Evolutionary conservation across 75 land plant genomes (phyloP).

Genomic region (Ceratopteris richardii): DNA sequence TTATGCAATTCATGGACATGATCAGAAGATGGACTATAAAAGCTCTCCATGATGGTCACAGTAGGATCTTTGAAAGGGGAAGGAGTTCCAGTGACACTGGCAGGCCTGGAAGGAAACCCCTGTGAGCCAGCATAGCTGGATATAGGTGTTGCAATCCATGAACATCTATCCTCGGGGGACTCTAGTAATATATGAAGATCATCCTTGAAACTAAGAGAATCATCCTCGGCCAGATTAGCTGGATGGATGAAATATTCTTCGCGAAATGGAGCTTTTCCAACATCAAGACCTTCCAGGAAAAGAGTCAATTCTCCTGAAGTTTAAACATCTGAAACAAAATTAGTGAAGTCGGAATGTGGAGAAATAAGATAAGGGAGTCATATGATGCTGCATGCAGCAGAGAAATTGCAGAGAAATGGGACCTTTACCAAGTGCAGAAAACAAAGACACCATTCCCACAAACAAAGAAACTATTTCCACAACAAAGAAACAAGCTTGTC

Average conservation of each 20-base stretch:
- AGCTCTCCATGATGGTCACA: constrained; percentile 29
- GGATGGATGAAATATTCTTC: constrained; percentile 20
- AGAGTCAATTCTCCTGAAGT: constrained; percentile 16
- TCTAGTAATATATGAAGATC: constrained; percentile 24
- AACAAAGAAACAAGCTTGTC: too few relatives aligned
- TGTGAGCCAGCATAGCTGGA: constrained; percentile 12
- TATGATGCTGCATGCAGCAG: too few relatives aligned
- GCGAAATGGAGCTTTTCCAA: constrained; percentile 6
- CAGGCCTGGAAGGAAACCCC: background rate
- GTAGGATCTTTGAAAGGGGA: constrained; percentile 23
- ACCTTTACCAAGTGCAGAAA: too few relatives aligned
- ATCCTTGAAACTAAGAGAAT: constrained; percentile 10
- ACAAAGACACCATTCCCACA: too few relatives aligned
- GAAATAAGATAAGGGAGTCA: too few relatives aligned
- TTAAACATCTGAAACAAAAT: background rate
- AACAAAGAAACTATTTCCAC: too few relatives aligned
- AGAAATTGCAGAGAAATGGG: too few relatives aligned
- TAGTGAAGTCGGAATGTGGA: too few relatives aligned
- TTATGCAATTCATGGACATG: too few relatives aligned
- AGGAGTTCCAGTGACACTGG: background rate
- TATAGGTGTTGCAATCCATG: constrained; percentile 33
- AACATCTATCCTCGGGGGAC: constrained; percentile 19
- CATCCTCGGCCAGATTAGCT: constrained; percentile 11
- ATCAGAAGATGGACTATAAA: constrained; percentile 7
- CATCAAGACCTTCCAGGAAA: constrained; percentile 22